Evolutionary conservation across 768 basidiomycete genomes (phyloP).

Genomic region (Lactifluus echinatus): DNA sequence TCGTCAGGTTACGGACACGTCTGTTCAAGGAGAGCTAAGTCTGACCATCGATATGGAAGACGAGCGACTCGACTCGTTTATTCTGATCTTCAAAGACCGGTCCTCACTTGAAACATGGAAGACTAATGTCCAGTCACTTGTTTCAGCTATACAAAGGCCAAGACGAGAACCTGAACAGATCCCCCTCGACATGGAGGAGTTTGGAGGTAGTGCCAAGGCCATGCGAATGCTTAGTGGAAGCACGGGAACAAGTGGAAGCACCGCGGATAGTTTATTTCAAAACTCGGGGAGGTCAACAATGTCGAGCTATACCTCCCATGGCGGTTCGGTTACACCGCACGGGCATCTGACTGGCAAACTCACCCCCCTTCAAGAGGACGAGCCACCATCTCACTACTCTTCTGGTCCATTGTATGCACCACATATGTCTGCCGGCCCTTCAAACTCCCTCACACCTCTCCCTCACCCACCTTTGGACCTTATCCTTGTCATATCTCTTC

Average conservation of each 20-base stretch:
- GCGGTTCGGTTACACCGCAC: slow-evolving; percentile 20
- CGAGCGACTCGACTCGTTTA: slow-evolving; percentile 86
- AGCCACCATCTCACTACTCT: slow-evolving; percentile 9
- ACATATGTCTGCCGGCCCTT: slow-evolving; percentile 63
- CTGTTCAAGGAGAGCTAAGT: slow-evolving; percentile 74
- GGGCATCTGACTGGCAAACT: slow-evolving; percentile 16
- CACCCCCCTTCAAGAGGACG: slow-evolving; percentile 21
- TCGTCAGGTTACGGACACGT: slow-evolving; percentile 76
- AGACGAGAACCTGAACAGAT: slow-evolving; percentile 29
- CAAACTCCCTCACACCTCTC: slow-evolving; percentile 72
- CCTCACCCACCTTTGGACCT: slow-evolving; percentile 86
- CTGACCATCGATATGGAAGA: slow-evolving; percentile 98
- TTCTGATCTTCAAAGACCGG: slow-evolving; percentile 89
- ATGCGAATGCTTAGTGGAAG: slow-evolving; percentile 76
- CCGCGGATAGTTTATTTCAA: slow-evolving; percentile 55
- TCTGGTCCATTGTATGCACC: slow-evolving; percentile 29
- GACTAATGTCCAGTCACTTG: slow-evolving; percentile 69
- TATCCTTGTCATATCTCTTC: slow-evolving; percentile 84
- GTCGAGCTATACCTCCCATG: slow-evolving; percentile 59
- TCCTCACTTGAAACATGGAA: slow-evolving; percentile 87
- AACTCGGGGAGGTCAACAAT: slow-evolving; percentile 55
- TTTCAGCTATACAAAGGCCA: slow-evolving; percentile 56
- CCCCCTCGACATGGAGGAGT: slow-evolving; percentile 46
- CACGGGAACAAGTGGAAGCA: slow-evolving; percentile 47
- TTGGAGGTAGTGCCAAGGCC: slow-evolving; percentile 67